Evolutionary conservation across 352 stramenopile species (phyloP).

Genomic region (Thraustotheca clavata): DNA sequence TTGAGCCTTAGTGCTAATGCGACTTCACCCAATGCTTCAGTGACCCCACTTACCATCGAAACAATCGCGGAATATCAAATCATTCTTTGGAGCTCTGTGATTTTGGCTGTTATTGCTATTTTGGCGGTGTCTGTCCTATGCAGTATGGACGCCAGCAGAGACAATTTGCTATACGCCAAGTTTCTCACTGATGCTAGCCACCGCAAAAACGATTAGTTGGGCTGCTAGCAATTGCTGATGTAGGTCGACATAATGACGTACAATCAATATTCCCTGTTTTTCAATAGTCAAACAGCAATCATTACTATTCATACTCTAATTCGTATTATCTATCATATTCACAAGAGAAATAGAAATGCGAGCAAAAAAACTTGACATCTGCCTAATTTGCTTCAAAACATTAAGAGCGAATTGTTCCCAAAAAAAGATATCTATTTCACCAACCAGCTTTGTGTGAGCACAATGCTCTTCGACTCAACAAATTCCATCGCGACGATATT

Average conservation of each 20-base stretch:
- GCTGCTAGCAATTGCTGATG: neutral
- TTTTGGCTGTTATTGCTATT: conserved; percentile 41
- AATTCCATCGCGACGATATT: too few species aligned
- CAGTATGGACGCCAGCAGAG: conserved; percentile 63
- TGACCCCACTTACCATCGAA: conserved; percentile 30
- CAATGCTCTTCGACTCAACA: too few species aligned
- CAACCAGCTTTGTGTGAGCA: too few species aligned
- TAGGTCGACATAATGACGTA: neutral
- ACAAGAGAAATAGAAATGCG: too few species aligned
- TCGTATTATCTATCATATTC: too few species aligned
- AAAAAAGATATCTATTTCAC: too few species aligned
- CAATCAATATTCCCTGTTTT: neutral
- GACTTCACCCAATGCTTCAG: conserved; percentile 21
- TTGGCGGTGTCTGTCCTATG: conserved; percentile 46
- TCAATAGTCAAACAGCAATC: too few species aligned
- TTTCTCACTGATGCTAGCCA: conserved; percentile 51
- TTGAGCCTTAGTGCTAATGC: conserved; percentile 22
- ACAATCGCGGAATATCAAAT: conserved; percentile 77
- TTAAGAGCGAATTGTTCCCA: too few species aligned
- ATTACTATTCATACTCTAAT: too few species aligned
- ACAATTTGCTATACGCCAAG: conserved; percentile 82
- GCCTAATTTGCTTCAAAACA: too few species aligned
- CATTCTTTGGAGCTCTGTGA: conserved; percentile 69
- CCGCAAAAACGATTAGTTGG: conserved; percentile 55
- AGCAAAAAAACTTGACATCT: too few species aligned